Conservation (phyloP, 208 protist species). For the Phytomonas francai region DNA sequence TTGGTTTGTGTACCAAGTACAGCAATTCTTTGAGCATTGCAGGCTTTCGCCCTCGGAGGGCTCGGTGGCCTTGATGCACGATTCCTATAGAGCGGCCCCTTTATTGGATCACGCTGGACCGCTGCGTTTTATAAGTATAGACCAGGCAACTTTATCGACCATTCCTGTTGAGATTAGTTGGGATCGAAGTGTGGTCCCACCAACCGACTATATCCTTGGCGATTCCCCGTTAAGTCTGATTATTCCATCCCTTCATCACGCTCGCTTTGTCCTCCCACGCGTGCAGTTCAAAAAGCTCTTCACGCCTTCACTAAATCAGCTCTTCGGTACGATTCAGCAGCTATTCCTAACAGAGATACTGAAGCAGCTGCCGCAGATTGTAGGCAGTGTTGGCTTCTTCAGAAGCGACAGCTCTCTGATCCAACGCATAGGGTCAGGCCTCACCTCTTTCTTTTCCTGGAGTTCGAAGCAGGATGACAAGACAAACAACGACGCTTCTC, state of each 20-base stretch:
- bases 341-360: conserved; percentile 34
- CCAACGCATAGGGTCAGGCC: conserved; percentile 6
- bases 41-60: too few species aligned
- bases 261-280: conserved; percentile 31
- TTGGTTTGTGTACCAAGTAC: conserved; percentile 46
- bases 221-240: conserved; percentile 31
- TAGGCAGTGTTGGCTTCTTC: conserved; percentile 40
- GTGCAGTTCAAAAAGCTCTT: conserved; percentile 31
- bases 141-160: conserved; percentile 24
- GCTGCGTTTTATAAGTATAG: conserved; percentile 19
- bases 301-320: conserved; percentile 20
- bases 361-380: conserved; percentile 37
- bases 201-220: conserved; percentile 40
- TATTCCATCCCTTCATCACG: conserved; percentile 50
- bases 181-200: conserved; percentile 38
- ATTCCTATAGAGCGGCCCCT: conserved; percentile 12
- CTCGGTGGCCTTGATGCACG: too few species aligned
- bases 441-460: background rate
- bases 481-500: too few species aligned
- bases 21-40: conserved; percentile 14
- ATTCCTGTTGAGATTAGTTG: conserved; percentile 35
- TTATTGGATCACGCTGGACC: background rate
- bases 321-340: conserved; percentile 23
- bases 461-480: background rate
- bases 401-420: conserved; percentile 23